These are phyloP conservation scores for Penicillium sp. DNA, from an alignment of 2,329 filamentous ascomycete species.

Conservation along the genomic window DNA sequence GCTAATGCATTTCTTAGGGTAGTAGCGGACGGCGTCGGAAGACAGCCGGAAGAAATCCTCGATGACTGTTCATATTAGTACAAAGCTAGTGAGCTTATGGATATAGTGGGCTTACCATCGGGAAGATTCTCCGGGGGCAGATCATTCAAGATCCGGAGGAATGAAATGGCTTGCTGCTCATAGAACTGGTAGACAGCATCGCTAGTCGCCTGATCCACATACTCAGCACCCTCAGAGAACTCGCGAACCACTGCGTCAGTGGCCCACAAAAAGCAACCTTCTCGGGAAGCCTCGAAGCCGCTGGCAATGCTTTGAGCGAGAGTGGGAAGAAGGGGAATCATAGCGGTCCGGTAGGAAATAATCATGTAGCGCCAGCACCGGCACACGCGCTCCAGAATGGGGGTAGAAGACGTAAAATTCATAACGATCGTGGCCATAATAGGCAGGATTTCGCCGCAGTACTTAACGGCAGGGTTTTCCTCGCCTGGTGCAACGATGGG, in stretches of 20 bases:
- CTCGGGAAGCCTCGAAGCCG: slow-evolving; percentile 80
- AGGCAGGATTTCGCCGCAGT: slow-evolving; percentile 92
- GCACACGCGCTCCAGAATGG: slow-evolving; percentile 90
- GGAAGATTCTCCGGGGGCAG: slow-evolving; percentile 75
- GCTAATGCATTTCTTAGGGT: slow-evolving; percentile 78
- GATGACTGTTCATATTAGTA: slow-evolving; percentile 59
- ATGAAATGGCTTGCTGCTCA: slow-evolving; percentile 86
- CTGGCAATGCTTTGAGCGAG: slow-evolving; percentile 85
- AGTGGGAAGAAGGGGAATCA: slow-evolving; percentile 77
- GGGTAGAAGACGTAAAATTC: slow-evolving; percentile 80
- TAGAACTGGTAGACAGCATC: slow-evolving; percentile 93
- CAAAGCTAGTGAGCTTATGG: neutral
- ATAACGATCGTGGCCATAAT: slow-evolving; percentile 83
- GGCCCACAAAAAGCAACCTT: slow-evolving; percentile 99
- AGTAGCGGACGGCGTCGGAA: slow-evolving; percentile 89
- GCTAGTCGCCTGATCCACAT: slow-evolving; percentile 77
- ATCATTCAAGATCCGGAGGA: slow-evolving; percentile 85
- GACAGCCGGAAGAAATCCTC: slow-evolving; percentile 96
- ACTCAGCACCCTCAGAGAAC: slow-evolving; percentile 86
- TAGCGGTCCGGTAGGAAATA: slow-evolving; percentile 88
- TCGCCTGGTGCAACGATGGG: slow-evolving; percentile 71
- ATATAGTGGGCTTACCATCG: slow-evolving; percentile 50
- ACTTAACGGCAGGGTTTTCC: slow-evolving; percentile 89
- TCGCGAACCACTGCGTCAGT: slow-evolving; percentile 92
- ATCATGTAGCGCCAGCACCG: slow-evolving; percentile 97